phyloP scores from a whole-genome alignment of 2,329 filamentous ascomycete genomes.

The Dactylonectria estremocensis region DNA sequence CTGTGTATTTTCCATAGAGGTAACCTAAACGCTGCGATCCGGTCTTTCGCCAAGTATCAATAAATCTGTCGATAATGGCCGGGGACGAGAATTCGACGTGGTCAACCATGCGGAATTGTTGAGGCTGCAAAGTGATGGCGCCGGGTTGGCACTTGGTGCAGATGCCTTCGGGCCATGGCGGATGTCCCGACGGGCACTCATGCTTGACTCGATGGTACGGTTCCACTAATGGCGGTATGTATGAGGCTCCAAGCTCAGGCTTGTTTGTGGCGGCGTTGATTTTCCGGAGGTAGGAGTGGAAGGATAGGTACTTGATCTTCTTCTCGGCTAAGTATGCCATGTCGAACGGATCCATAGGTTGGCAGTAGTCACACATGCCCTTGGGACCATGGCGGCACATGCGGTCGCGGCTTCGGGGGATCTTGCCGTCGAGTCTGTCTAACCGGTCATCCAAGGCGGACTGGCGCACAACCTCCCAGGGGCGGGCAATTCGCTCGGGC shows the following conservation, averaged over 20 bases:
- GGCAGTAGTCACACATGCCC: conserved; percentile 99
- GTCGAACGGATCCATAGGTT: conserved; percentile 95
- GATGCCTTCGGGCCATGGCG: conserved; percentile 94
- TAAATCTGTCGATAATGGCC: conserved; percentile 87
- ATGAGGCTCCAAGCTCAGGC: conserved; percentile 92
- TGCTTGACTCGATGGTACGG: conserved; percentile 91
- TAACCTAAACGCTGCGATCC: conserved; percentile 90
- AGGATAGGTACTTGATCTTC: conserved; percentile 99
- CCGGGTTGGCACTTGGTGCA: conserved; percentile 99
- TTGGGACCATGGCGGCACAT: conserved; percentile 98
- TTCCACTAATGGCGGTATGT: conserved; percentile 94
- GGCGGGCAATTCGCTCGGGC: conserved; percentile 65
- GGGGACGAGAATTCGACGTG: conserved; percentile 96
- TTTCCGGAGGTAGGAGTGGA: conserved; percentile 94
- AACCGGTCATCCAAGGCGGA: conserved; percentile 88
- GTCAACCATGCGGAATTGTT: conserved; percentile 96
- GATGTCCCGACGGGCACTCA: conserved; percentile 93
- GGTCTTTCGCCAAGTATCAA: conserved; percentile 92
- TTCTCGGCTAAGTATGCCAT: conserved; percentile 90
- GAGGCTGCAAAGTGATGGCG: conserved; percentile 94
- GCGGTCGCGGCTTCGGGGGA: conserved; percentile 81
- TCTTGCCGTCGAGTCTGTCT: conserved; percentile 93
- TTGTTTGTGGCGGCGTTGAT: conserved; percentile 98
- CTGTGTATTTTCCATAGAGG: conserved; percentile 90
- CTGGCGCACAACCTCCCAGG: conserved; percentile 92